These are phyloP conservation scores for Rutstroemia sp. DNA, from an alignment of 2,329 filamentous ascomycete genomes.

Conservation along the genomic window DNA sequence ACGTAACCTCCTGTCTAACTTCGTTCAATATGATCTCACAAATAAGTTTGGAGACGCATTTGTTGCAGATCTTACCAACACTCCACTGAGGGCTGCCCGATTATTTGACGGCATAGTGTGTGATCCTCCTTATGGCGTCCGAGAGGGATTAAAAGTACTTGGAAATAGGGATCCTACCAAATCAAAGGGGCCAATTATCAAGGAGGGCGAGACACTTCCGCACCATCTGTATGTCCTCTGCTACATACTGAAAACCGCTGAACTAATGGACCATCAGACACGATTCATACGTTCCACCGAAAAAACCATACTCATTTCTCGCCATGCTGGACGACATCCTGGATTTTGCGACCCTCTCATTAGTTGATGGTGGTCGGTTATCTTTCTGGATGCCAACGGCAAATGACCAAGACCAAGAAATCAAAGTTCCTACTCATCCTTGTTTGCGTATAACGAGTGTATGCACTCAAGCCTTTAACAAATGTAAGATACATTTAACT, in stretches of 20 bases:
- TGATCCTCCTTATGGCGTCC: conserved; percentile 91
- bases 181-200: conserved; percentile 48
- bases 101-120: conserved; percentile 88
- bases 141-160: conserved; percentile 84
- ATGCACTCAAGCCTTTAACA: conserved; percentile 83
- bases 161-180: conserved; percentile 64
- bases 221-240: conserved; percentile 53
- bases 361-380: conserved; percentile 73
- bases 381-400: conserved; percentile 98
- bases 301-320: conserved; percentile 84
- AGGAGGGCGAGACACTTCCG: conserved; percentile 52
- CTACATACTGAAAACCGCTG: neutral
- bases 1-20: conserved; percentile 58
- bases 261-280: conserved; percentile 33
- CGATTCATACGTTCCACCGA: conserved; percentile 73
- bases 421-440: conserved; percentile 70
- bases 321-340: conserved; percentile 88
- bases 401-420: conserved; percentile 68
- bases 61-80: conserved; percentile 80
- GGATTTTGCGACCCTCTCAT: conserved; percentile 65
- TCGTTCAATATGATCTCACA: conserved; percentile 70
- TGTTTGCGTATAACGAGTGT: conserved; percentile 65
- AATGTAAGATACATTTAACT: conserved; percentile 49
- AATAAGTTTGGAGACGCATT: conserved; percentile 68
- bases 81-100: conserved; percentile 53